A percentile compares a stretch with the other conserved stretches of the same genome.
phyloP scores from a whole-genome alignment of 1,284 basidiomycete species.

The Puccinia sorghi region DNA sequence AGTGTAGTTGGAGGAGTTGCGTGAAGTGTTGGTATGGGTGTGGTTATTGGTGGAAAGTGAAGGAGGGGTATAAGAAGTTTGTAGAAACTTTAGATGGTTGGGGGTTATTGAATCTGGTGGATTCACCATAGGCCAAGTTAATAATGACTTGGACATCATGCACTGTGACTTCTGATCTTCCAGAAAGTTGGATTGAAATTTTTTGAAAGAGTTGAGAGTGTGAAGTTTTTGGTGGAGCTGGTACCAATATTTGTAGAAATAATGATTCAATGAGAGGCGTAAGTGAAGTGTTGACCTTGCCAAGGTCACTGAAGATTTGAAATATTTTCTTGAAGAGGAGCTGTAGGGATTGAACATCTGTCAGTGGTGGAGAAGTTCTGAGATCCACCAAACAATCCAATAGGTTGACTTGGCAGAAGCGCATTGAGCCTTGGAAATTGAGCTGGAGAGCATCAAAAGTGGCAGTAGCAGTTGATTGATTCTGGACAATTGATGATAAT shows the following conservation, averaged over 20 bases:
- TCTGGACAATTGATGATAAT: not conserved
- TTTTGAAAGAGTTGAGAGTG: conserved; percentile 11
- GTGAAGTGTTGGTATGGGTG: not conserved
- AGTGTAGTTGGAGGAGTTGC: not conserved
- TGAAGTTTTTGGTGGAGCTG: not conserved
- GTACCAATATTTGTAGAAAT: not conserved
- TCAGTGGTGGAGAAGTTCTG: not conserved
- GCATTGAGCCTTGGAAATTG: not conserved
- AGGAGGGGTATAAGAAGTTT: no score
- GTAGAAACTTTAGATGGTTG: not conserved
- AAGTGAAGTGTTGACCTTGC: not conserved
- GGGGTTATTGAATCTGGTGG: not conserved
- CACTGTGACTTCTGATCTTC: not conserved
- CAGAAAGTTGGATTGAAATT: not conserved
- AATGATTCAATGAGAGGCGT: not conserved
- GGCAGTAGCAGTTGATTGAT: not conserved
- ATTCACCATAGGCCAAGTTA: not conserved
- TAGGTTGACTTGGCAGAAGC: conserved; percentile 1
- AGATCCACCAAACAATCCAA: not conserved
- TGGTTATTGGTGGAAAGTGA: not conserved
- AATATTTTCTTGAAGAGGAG: not conserved
- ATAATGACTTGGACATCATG: conserved; percentile 7
- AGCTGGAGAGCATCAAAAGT: not conserved
- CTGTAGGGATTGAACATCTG: not conserved
- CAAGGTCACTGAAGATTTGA: not conserved